Percentiles rank a stretch among this genome's conserved stretches.
Conservation (phyloP, 73 alveolate genomes). For the Stentor coeruleus region DNA sequence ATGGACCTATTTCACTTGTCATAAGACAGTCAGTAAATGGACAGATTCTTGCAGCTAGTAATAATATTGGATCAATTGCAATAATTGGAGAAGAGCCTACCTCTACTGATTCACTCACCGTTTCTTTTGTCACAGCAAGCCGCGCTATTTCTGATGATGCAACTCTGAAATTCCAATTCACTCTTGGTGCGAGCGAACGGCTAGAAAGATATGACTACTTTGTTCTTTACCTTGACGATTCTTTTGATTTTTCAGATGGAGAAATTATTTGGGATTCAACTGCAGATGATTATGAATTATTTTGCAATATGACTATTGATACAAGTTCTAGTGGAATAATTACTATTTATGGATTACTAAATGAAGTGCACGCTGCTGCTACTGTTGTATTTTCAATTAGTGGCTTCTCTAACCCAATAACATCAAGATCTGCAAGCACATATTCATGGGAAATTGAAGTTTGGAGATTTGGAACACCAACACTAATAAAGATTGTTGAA, state of each 20-base stretch:
- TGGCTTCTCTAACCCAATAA: neutral
- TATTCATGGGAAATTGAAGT: neutral
- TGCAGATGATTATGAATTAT: neutral
- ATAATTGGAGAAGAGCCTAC: neutral
- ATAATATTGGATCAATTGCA: neutral
- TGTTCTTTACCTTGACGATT: neutral
- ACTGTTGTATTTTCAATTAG: neutral
- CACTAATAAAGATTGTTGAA: neutral
- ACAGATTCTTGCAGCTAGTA: neutral
- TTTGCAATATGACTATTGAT: neutral
- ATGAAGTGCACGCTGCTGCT: neutral
- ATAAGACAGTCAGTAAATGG: neutral
- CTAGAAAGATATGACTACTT: neutral
- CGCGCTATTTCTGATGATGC: neutral
- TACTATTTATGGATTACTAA: neutral
- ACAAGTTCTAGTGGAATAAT: neutral
- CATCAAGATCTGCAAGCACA: neutral
- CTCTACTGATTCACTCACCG: neutral
- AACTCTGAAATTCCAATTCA: neutral
- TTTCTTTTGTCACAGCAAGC: neutral
- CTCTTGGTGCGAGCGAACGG: neutral
- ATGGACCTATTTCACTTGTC: neutral
- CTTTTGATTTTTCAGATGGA: too few species aligned
- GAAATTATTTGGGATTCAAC: too few species aligned
- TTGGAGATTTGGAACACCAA: constrained; percentile 3